A percentile compares a stretch with the other conserved stretches of the same genome.
phyloP scores from a whole-genome alignment of 1,139 yeast species.

The Suhomyces bribrorum region DNA sequence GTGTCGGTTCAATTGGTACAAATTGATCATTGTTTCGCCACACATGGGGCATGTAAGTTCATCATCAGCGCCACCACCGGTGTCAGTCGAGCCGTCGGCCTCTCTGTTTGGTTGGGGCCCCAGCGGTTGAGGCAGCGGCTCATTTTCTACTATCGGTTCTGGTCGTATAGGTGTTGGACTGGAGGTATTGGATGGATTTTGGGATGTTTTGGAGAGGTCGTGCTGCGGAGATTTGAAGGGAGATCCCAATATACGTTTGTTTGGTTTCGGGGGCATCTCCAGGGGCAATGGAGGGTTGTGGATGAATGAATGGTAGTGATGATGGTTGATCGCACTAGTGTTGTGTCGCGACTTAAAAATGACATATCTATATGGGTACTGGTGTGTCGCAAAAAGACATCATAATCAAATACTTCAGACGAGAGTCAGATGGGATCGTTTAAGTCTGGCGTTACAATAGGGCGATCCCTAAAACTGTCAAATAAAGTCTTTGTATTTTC shows the following conservation, averaged over 20 bases:
- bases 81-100: too few relatives aligned
- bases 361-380: too few relatives aligned
- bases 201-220: constrained; percentile 6
- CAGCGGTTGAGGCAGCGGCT: not conserved
- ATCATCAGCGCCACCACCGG: too few relatives aligned
- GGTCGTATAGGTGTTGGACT: constrained; percentile 15
- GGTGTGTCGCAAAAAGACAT: too few relatives aligned
- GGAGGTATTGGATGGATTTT: not conserved
- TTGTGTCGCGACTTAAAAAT: too few relatives aligned
- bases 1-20: constrained; percentile 65
- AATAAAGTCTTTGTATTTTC: too few relatives aligned
- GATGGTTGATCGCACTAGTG: too few relatives aligned
- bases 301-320: not conserved
- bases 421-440: too few relatives aligned
- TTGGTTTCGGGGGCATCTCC: constrained; percentile 1
- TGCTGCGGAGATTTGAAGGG: constrained; percentile 25
- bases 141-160: not conserved
- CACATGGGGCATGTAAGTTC: constrained; percentile 93
- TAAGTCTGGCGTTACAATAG: too few relatives aligned
- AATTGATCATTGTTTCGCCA: constrained; percentile 55
- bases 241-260: constrained; percentile 24
- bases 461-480: too few relatives aligned
- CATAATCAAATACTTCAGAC: too few relatives aligned
- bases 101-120: too few relatives aligned
- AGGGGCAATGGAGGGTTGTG: not conserved